phyloP scores from a whole-genome alignment of 768 basidiomycete species.

The Antrodiella citrinella region DNA sequence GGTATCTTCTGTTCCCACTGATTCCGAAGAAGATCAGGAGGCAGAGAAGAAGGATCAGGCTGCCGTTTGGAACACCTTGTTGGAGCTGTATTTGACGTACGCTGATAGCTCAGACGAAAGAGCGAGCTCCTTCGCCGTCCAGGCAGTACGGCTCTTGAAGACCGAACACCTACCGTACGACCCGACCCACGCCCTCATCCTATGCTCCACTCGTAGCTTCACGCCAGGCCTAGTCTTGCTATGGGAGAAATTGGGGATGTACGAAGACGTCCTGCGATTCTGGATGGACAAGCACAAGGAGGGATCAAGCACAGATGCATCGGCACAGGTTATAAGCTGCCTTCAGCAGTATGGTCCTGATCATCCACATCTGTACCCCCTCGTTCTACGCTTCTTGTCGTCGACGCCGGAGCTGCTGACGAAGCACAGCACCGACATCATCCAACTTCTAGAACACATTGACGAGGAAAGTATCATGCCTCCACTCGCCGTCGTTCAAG shows the following conservation, averaged over 20 bases:
- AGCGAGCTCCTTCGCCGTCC: conserved; percentile 34
- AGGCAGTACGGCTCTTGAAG: conserved; percentile 66
- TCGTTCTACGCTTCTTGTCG: conserved; percentile 86
- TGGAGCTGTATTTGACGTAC: conserved; percentile 77
- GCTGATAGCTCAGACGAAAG: conserved; percentile 9
- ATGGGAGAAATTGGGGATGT: conserved; percentile 94
- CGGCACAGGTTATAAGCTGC: conserved; percentile 58
- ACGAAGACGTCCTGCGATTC: conserved; percentile 89
- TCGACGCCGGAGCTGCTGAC: conserved; percentile 66
- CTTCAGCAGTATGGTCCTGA: conserved; percentile 65
- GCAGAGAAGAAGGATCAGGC: conserved; percentile 61
- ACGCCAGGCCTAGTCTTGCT: conserved; percentile 80
- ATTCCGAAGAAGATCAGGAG: conserved; percentile 31
- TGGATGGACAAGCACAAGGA: conserved; percentile 74
- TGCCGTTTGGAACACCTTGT: conserved; percentile 91
- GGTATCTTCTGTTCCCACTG: conserved; percentile 11
- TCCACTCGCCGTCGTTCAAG: conserved; percentile 83
- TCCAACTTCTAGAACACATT: conserved; percentile 63
- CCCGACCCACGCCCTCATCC: conserved; percentile 84
- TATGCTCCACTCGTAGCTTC: conserved; percentile 81
- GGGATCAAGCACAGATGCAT: conserved; percentile 32
- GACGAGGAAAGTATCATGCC: conserved; percentile 80
- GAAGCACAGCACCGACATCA: conserved; percentile 65
- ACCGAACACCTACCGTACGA: conserved; percentile 69
- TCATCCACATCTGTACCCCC: conserved; percentile 73